Base-by-base conservation (phyloP, 345 rosid species). In the Gossypium longicalyx region DNA sequence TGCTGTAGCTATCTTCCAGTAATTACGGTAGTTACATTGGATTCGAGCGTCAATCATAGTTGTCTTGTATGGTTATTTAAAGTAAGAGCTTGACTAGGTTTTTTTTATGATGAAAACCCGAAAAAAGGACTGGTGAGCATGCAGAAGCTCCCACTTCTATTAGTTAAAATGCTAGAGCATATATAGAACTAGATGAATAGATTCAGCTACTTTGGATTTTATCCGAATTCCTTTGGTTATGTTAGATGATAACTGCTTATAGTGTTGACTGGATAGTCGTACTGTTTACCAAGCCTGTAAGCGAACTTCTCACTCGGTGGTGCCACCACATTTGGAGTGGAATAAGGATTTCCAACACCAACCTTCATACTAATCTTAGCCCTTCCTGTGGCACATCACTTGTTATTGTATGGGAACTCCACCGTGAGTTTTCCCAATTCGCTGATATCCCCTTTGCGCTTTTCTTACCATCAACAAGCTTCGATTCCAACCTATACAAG, bases 401-500 rank as follows among this genome's bases (percentile, higher is more conserved):
- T 89, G 86, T 85, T 90, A 16, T 93, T 94, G 1, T 87, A 71
- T n/a, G 98, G 96, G 73, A 95, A 91, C 82, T 95, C 99, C 9
- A 98, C 94, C 4, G 91, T 85, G 57, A 95, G 97, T 78, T 90
- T 89, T 78, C 97, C 97, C 98, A 95, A 13, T 82, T 90, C 13
- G 89, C 65, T 34, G 85, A 23, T 80, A 87, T 93, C 4, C 93
- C 93, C 78, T 90, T 95, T 5, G 92, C 81, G 67, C 78, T 88
- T 89, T 89, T 95, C 85, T 95, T 95, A 45, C 98, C 97, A 71
- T 89, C 98, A 27, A 90, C 94, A 41, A 93, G 97, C 85, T 95
- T 95, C 82, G 93, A 79, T 82, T 95, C 98, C 69, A 91, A 82
- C 79, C 99, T 87, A 83, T 95, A 93, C 84, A 95, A 75, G 71